phyloP scores from a whole-genome alignment of 768 basidiomycete genomes.

The Xerocomus brunneocitrinus region DNA sequence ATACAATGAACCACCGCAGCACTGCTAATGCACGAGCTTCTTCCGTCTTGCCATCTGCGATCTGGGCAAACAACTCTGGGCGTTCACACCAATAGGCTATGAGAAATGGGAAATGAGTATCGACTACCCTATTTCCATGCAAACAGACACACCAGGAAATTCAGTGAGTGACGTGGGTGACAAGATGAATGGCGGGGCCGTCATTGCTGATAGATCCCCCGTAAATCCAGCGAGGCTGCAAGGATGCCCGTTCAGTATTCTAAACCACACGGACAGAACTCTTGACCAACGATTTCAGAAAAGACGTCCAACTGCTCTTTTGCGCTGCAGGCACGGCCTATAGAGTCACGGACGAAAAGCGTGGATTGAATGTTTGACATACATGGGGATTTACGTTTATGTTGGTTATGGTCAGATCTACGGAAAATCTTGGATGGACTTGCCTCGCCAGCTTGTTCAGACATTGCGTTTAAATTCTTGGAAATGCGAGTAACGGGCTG shows the following conservation, averaged over 20 bases:
- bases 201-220: slow-evolving; percentile 81
- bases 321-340: slow-evolving; percentile 79
- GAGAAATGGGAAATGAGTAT: slow-evolving; percentile 8
- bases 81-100: slow-evolving; percentile 99
- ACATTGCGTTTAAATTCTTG: slow-evolving; percentile 22
- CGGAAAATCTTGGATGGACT: slow-evolving; percentile 21
- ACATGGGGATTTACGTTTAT: slow-evolving; percentile 32
- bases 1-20: slow-evolving; percentile 92
- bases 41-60: slow-evolving; percentile 68
- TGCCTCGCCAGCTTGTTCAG: slow-evolving; percentile 42
- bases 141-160: slow-evolving; percentile 64
- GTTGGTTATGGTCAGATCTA: slow-evolving; percentile 22
- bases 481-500: slow-evolving; percentile 5
- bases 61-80: slow-evolving; percentile 83
- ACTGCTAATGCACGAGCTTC: slow-evolving; percentile 76
- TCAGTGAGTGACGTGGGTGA: slow-evolving; percentile 89
- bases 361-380: slow-evolving; percentile 28
- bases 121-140: background rate
- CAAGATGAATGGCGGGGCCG: slow-evolving; percentile 88
- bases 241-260: slow-evolving; percentile 3
- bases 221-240: slow-evolving; percentile 78
- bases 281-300: slow-evolving; percentile 77
- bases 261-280: background rate
- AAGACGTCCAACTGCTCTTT: slow-evolving; percentile 83
- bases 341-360: slow-evolving; percentile 17